A percentile compares a stretch with the other conserved stretches of the same genome.
Conservation (phyloP, 768 basidiomycete genomes). For the Hydnomerulius pinastri region DNA sequence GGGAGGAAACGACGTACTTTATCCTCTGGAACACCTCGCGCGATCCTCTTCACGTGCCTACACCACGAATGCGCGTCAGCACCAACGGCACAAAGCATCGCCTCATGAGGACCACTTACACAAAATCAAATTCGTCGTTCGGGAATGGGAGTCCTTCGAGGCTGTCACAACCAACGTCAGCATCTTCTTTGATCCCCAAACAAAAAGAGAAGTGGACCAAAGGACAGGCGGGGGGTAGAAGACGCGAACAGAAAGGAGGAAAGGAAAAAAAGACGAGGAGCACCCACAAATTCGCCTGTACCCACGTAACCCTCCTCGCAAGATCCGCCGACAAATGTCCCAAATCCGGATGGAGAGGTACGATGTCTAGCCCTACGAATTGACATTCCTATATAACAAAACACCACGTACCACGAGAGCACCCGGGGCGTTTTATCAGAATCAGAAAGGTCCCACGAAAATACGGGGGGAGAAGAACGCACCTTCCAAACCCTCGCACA, state of each 20-base stretch:
- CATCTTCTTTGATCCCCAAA: not conserved
- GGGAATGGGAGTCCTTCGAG: conserved; percentile 70
- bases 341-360: conserved; percentile 73
- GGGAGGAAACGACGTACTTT: conserved; percentile 46
- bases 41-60: conserved; percentile 71
- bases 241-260: no score
- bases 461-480: conserved; percentile 2
- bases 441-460: no score
- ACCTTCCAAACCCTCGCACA: conserved; percentile 68
- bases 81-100: not conserved
- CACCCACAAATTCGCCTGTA: conserved; percentile 71
- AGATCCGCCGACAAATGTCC: conserved; percentile 59
- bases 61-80: conserved; percentile 6
- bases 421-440: no score
- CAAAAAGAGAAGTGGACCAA: not conserved
- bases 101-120: conserved; percentile 45
- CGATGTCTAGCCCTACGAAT: conserved; percentile 72
- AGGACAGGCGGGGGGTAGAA: no score
- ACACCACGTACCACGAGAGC: not conserved
- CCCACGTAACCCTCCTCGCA: conserved; percentile 65
- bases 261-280: not conserved
- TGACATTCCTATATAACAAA: conserved; percentile 45
- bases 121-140: conserved; percentile 74
- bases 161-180: no score
- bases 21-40: conserved; percentile 75